Base-by-base conservation (phyloP, 2,329 filamentous ascomycete species). In the Aspergillus fumigatiaffinis region DNA sequence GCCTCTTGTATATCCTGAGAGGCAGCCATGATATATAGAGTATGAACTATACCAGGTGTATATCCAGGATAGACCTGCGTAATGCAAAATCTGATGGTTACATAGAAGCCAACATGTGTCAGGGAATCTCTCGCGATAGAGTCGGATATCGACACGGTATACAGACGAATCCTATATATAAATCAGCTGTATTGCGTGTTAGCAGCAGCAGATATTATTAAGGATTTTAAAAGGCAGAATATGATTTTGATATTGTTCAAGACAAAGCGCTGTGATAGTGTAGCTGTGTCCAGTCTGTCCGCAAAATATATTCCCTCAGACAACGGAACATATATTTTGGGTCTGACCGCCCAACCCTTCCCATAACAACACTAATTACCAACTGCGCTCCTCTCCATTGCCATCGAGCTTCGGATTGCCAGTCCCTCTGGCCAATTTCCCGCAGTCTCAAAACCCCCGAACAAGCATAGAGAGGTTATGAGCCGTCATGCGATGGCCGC, bases 401-500 rank as follows among this genome's bases (percentile, higher is more conserved):
- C 3, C 5, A 32, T 17, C 32, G 14, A 38, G 5, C 14, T 38
- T 7, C 32, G 5, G 12, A 49, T 25, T 26, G 28, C 47, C 47
- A 49, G 47, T 26, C 3, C 23, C 9, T 9, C 47, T 25, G 28
- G 23, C 23, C 47, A 26, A 25, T 25, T 14, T 12, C 28, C 2
- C 23, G 21, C 23, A 25, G 5, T 28, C 21, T 26, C 12, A 8
- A 17, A 12, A 6, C n/a, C 20, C n/a, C 20, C 50, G 20, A 41
- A 28, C 21, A 2, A 38, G 29, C 1, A 47, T 35, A 59, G 25
- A 32, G 58, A 64, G 64, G 63, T 62, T 59, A 68, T 69, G 71
- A 66, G 66, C 61, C 71, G 71, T 63, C 58, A 81, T 81, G 79
- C 73, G 70, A 79, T 81, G 79, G 79, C 75, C 77, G 58, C 74